Evolutionary conservation across 352 stramenopile species (phyloP), one percentile per base, ranked within the genome.

Genomic region (Aphanomyces cochlioides): DNA sequence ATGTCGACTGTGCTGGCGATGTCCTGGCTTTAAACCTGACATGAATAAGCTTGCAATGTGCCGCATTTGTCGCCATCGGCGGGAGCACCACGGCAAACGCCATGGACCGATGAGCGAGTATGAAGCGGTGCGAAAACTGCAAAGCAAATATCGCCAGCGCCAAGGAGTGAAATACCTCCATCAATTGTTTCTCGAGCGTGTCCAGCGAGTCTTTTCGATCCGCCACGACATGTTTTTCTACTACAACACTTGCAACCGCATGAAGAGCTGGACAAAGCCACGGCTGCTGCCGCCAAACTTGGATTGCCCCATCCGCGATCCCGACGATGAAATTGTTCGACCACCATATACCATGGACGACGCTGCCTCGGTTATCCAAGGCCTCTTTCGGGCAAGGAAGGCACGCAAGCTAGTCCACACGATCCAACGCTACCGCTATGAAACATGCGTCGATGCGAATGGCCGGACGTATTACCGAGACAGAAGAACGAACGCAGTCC

Each of bases 1-100:
- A n/a, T 93, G 85, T 59, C 84, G 85, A 7, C 72, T 93, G 0
- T 93, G 85, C 67, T 92, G 84, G 85, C 77, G 79, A 2, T 93
- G 85, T 57, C 68, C 90, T 53, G 85, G 85, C 2, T 93, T 92
- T 66, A 76, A 89, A 37, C 81, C 84, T 12, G 90, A 83, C 3
- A 80, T 84, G 0, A 67, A 90, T 12, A 80, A 81, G 47, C 69
- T 92, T 3, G 90, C 81, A 82, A 75, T 85, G 37, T 93, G 85
- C 57, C 84, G 84, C 3, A 74, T 86, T 47, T 93, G 85, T 48
- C 83, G 77, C 39, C 85, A 93, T 38, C 82, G 89, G 66, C 87
- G 87, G 47, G 76, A 90, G 17, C 75, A 90, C 0, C 85, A 93
- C 45, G 84, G 85, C 28, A 72, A 66, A 3, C 66, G 75, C 41